Evolutionary conservation across 164 flowering plant genomes (phyloP), one percentile per base, ranked within the genome.

Genomic region (Nelumbo lutea): DNA sequence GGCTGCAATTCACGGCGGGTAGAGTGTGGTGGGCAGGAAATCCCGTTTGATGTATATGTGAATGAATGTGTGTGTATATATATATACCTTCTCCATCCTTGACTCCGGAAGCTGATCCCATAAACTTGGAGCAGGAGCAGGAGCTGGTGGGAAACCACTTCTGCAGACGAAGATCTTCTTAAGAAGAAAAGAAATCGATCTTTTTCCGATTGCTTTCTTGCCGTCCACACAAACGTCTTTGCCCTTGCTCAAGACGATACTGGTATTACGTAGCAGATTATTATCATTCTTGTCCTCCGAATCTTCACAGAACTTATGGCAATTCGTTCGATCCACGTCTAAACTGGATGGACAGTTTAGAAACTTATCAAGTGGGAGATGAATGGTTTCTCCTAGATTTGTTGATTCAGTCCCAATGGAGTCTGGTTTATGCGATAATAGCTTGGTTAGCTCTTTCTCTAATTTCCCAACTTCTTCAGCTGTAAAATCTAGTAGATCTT

Each of bases 321-420:
- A 68, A 6, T 58, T 79, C 9, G 83, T 78, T 9, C 93, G 68
- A 61, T 87, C 90, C 0, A 90, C 87, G 67, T 91, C 97, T 80
- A 94, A 80, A 73, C 89, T 90, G 9, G 97, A 94, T 4, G 97
- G 98, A 77, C 96, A 91, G 66, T 91, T 94, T 0, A 94, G 84
- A 60, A 94, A 90, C 75, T 85, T 88, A 56, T 94, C 91, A 71
- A 94, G 73, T 0, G 97, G 97, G 15, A 87, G 89, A 63, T 81
- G 79, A 56, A 71, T 76, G 47, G 48, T 60, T 2, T 75, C 76
- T 56, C 72, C 72, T 50, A 27, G 27, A 27, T 70, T 78, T 13
- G 72, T 69, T 48, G 66, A 60, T 50, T 77, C 42, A 2, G 66
- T 9, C 7, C 2, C 67, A 9, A 73, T 57, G 1, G 79, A 59